phyloP scores from a whole-genome alignment of 2,329 filamentous ascomycete species.

The Trichoderma asperellum region DNA sequence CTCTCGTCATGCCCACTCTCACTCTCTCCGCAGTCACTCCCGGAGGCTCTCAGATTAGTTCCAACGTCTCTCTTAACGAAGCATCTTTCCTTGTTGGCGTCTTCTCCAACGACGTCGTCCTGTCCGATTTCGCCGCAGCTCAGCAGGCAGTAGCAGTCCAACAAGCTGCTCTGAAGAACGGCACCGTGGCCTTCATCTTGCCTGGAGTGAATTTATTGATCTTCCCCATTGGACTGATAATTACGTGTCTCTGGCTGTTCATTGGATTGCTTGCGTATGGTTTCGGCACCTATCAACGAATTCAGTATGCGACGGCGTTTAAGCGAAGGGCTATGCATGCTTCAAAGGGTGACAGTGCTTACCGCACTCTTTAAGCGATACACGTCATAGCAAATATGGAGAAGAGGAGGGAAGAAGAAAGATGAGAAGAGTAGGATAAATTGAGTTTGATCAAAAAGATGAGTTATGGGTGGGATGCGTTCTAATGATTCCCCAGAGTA shows the following conservation, averaged over 20 bases:
- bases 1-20: constrained; percentile 69
- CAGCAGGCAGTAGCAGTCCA: constrained; percentile 53
- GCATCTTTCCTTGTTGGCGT: constrained; percentile 72
- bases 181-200: constrained; percentile 66
- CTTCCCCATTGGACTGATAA: constrained; percentile 70
- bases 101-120: constrained; percentile 62
- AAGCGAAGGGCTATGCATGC: constrained; percentile 43
- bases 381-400: not conserved
- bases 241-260: constrained; percentile 65
- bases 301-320: constrained; percentile 68
- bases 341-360: not conserved
- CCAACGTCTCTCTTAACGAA: constrained; percentile 70
- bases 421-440: not conserved
- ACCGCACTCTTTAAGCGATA: constrained; percentile 11
- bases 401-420: not conserved
- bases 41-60: constrained; percentile 57
- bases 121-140: constrained; percentile 55
- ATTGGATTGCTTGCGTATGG: constrained; percentile 62
- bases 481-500: constrained; percentile 24
- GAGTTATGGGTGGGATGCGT: constrained; percentile 6
- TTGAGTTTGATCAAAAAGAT: not conserved
- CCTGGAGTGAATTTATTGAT: constrained; percentile 70
- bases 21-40: constrained; percentile 63
- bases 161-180: constrained; percentile 51
- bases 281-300: constrained; percentile 67